A percentile compares a stretch with the other conserved stretches of the same genome.
Conservation (phyloP, 495 filamentous ascomycete species). For the Sordaria brevicollis region DNA sequence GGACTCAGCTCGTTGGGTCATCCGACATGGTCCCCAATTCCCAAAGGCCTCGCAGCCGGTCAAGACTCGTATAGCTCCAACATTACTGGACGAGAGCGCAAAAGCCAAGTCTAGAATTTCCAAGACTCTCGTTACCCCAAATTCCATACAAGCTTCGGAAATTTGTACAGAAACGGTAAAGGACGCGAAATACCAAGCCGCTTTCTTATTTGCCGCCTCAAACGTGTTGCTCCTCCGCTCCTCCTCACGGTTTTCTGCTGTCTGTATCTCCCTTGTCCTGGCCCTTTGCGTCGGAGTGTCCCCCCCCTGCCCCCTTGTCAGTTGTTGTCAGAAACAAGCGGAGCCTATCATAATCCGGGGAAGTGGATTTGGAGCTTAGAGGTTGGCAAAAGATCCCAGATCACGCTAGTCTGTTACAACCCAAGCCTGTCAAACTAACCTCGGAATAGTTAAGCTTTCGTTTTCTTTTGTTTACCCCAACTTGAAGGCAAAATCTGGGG, state of each 20-base stretch:
- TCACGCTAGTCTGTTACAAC: neutral
- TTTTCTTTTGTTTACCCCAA: neutral
- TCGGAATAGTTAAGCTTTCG: neutral
- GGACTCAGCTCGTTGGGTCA: neutral
- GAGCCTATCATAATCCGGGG: neutral
- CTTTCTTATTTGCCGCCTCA: neutral
- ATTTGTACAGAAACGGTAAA: neutral
- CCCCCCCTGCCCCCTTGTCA: neutral
- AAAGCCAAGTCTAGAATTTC: neutral
- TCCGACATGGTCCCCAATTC: neutral
- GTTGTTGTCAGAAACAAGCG: neutral
- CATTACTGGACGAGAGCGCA: neutral
- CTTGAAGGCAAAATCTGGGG: neutral
- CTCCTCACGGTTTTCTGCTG: neutral
- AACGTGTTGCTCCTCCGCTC: neutral
- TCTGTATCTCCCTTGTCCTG: neutral
- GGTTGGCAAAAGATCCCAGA: neutral
- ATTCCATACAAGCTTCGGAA: neutral
- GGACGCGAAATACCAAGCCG: neutral
- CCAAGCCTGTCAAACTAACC: neutral
- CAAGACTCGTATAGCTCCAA: neutral
- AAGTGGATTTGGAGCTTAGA: neutral
- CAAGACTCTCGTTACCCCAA: neutral
- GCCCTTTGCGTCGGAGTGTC: no score
- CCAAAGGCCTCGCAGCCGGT: neutral